Evolutionary conservation across 2,329 filamentous ascomycete genomes (phyloP).

Genomic region (Fusarium stilboides): DNA sequence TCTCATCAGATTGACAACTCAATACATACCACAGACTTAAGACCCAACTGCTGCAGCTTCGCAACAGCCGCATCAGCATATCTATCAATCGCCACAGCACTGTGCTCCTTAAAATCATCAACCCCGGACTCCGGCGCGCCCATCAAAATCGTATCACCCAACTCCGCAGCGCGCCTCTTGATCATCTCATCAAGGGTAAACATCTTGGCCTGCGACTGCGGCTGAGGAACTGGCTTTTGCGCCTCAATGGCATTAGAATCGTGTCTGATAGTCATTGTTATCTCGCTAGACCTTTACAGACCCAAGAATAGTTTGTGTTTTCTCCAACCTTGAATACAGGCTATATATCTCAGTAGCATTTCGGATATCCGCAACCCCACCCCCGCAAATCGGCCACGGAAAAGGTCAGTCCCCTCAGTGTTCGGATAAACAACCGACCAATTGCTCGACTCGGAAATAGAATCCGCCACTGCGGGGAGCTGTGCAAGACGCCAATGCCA

Average conservation of each 20-base stretch:
- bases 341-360: conserved; percentile 7
- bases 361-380: conserved; percentile 27
- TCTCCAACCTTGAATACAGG: conserved; percentile 1
- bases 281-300: neutral
- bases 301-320: neutral
- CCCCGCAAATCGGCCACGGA: conserved; percentile 4
- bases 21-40: conserved; percentile 36
- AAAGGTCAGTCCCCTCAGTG: conserved; percentile 24
- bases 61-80: conserved; percentile 45
- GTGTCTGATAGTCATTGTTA: conserved; percentile 47
- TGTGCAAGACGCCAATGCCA: neutral
- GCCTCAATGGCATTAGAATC: conserved; percentile 28
- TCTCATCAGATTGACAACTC: rapidly evolving
- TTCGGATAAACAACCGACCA: conserved; percentile 13
- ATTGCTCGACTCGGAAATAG: conserved; percentile 2
- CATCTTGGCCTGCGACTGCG: conserved; percentile 32
- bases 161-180: conserved; percentile 28
- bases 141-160: conserved; percentile 29
- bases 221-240: conserved; percentile 11
- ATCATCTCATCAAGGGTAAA: conserved; percentile 44
- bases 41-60: conserved; percentile 27
- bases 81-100: conserved; percentile 36
- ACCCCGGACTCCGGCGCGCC: conserved; percentile 29
- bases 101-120: conserved; percentile 44
- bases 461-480: neutral